Conservation (phyloP, 225 moss, liverwort and hornwort species). For the Sphagnum contortum region DNA sequence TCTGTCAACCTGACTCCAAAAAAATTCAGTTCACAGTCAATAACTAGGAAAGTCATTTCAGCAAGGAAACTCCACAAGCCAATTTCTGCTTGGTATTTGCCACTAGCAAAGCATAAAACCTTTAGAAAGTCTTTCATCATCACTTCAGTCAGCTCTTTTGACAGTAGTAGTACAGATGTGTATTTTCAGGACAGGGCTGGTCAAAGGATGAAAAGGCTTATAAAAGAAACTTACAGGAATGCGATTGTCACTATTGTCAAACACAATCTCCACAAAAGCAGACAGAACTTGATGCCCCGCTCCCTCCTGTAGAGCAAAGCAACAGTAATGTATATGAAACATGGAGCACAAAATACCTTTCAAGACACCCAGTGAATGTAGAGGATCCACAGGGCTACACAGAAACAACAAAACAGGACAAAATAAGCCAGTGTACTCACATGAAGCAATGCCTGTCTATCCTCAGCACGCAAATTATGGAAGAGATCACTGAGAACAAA, state of each 20-base stretch:
- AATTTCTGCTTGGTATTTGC: background rate
- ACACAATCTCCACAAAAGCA: constrained; percentile 97
- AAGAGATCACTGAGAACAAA: constrained; percentile 94
- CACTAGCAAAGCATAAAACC: background rate
- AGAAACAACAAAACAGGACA: background rate
- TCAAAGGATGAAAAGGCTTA: background rate
- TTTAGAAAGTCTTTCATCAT: no score
- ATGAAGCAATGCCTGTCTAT: constrained; percentile 89
- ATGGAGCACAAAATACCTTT: background rate
- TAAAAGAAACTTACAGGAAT: constrained; percentile 56
- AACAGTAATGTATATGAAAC: background rate
- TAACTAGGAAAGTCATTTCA: background rate
- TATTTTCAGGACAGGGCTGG: no score
- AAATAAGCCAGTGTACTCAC: constrained; percentile 27
- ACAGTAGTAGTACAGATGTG: no score
- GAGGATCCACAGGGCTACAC: background rate
- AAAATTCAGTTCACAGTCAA: background rate
- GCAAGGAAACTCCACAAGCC: background rate
- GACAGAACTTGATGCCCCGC: constrained; percentile 90
- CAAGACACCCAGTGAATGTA: background rate
- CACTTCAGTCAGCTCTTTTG: no score
- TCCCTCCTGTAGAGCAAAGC: constrained; percentile 54
- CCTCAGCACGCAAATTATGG: constrained; percentile 87
- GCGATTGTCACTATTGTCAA: constrained; percentile 91
- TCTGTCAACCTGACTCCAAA: constrained; percentile 56